phyloP scores from a whole-genome alignment of 208 protist genomes.

The Trypanosoma mega region DNA sequence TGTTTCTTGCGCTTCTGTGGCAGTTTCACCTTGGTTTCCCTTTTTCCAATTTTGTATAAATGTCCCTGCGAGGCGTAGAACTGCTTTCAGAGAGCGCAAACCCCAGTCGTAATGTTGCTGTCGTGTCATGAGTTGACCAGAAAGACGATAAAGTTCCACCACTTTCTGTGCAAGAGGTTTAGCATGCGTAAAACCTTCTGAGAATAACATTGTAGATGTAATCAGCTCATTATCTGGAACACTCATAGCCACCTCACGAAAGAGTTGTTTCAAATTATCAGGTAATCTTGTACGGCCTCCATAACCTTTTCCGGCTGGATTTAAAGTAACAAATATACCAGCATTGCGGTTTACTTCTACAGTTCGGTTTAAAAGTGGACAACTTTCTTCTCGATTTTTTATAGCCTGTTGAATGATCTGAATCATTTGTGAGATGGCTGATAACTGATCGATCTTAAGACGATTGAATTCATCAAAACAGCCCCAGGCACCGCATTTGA shows the following conservation, averaged over 20 bases:
- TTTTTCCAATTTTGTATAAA: slow-evolving; percentile 76
- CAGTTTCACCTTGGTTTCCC: slow-evolving; percentile 52
- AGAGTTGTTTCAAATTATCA: slow-evolving; percentile 98
- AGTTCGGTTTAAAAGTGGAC: slow-evolving; percentile 77
- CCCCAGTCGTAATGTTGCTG: slow-evolving; percentile 99
- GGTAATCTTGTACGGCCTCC: slow-evolving; percentile 97
- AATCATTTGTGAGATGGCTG: slow-evolving; percentile 95
- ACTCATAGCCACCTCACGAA: slow-evolving; percentile 98
- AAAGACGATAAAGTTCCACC: slow-evolving; percentile 92
- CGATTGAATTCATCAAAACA: slow-evolving; percentile 96
- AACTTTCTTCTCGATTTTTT: slow-evolving; percentile 74
- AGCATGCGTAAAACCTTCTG: slow-evolving; percentile 89
- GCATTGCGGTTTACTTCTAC: slow-evolving; percentile 78
- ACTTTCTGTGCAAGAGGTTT: slow-evolving; percentile 87
- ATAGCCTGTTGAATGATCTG: slow-evolving; percentile 91
- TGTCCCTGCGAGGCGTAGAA: slow-evolving; percentile 93
- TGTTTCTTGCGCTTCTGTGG: slow-evolving; percentile 84
- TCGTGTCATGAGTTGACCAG: slow-evolving; percentile 95
- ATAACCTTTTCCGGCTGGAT: slow-evolving; percentile 96
- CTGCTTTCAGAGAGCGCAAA: slow-evolving; percentile 96
- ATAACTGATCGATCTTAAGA: slow-evolving; percentile 94
- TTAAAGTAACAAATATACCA: slow-evolving; percentile 98
- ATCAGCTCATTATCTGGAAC: slow-evolving; percentile 96
- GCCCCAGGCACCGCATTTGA: slow-evolving; percentile 94
- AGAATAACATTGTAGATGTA: slow-evolving; percentile 92